Evolutionary conservation across 2,329 filamentous ascomycete species (phyloP).

Genomic region (Penicillium sp.): DNA sequence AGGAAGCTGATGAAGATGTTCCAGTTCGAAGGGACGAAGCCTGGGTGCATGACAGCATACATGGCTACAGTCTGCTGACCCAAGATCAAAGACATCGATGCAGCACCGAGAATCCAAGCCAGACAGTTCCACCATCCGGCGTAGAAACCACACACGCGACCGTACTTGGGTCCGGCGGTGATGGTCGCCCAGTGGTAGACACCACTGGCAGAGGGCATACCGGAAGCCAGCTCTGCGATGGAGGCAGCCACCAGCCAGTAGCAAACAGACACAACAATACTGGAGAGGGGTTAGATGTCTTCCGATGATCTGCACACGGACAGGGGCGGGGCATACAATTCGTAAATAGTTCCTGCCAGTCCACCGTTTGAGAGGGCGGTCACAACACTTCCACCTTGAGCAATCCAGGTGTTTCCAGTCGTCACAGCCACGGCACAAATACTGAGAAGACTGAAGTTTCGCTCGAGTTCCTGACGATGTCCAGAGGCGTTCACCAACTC

Average conservation of each 20-base stretch:
- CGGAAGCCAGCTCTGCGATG: constrained; percentile 62
- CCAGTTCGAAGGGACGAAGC: constrained; percentile 56
- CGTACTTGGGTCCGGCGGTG: constrained; percentile 55
- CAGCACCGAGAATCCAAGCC: constrained; percentile 63
- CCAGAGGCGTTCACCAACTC: constrained; percentile 64
- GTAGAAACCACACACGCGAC: constrained; percentile 52
- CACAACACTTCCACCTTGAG: constrained; percentile 61
- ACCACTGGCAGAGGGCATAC: constrained; percentile 62
- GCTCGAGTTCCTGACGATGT: constrained; percentile 62
- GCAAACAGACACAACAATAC: constrained; percentile 50
- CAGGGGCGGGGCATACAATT: constrained; percentile 47
- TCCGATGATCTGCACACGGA: not conserved
- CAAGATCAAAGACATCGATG: constrained; percentile 60
- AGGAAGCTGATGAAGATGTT: constrained; percentile 62
- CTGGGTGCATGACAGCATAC: constrained; percentile 61
- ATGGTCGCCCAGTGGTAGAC: constrained; percentile 65
- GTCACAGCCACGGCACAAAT: constrained; percentile 63
- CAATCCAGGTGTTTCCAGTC: constrained; percentile 67
- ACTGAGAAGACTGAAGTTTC: constrained; percentile 63
- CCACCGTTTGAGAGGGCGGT: constrained; percentile 63
- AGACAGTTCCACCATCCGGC: constrained; percentile 49
- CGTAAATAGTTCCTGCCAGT: constrained; percentile 62
- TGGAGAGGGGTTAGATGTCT: constrained; percentile 22
- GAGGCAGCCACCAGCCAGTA: constrained; percentile 62
- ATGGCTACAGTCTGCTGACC: constrained; percentile 62